These are phyloP conservation scores for Vitis cinerea DNA, from an alignment of 164 flowering plant genomes.

Conservation along the genomic window DNA sequence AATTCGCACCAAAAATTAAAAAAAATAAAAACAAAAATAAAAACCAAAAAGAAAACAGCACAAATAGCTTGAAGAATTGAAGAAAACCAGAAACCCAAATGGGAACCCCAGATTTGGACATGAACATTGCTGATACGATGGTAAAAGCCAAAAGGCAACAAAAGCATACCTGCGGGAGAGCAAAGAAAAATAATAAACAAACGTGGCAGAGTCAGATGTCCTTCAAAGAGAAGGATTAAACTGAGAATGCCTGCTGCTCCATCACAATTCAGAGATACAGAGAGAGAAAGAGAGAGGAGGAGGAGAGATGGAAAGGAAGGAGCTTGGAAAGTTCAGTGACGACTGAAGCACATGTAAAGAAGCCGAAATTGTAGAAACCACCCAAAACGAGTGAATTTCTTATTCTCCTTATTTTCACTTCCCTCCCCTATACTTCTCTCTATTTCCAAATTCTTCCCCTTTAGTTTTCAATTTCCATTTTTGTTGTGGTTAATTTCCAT, in stretches of 20 bases:
- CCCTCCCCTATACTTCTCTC: neutral
- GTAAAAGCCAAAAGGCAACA: too few relatives aligned
- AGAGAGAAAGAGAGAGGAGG: conserved; percentile 4
- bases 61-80: conserved; percentile 2
- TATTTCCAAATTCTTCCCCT: neutral
- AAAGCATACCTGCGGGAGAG: too few relatives aligned
- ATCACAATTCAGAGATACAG: conserved; percentile 1
- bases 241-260: neutral
- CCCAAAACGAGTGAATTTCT: conserved; percentile 24
- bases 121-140: too few relatives aligned
- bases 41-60: conserved; percentile 1
- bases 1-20: conserved; percentile 7
- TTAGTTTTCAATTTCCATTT: neutral
- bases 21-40: neutral
- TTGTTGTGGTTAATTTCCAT: neutral
- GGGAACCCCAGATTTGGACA: too few relatives aligned
- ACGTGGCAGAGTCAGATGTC: neutral
- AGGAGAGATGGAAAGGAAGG: conserved; percentile 12
- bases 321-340: conserved; percentile 21
- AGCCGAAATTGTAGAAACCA: conserved; percentile 4
- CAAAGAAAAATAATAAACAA: too few relatives aligned
- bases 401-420: neutral
- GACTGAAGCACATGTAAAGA: conserved; percentile 16
- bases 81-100: neutral
- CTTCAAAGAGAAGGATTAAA: neutral